phyloP scores from a whole-genome alignment of 805 yeast genomes.

The Saccharomycopsis synnaedendra region DNA sequence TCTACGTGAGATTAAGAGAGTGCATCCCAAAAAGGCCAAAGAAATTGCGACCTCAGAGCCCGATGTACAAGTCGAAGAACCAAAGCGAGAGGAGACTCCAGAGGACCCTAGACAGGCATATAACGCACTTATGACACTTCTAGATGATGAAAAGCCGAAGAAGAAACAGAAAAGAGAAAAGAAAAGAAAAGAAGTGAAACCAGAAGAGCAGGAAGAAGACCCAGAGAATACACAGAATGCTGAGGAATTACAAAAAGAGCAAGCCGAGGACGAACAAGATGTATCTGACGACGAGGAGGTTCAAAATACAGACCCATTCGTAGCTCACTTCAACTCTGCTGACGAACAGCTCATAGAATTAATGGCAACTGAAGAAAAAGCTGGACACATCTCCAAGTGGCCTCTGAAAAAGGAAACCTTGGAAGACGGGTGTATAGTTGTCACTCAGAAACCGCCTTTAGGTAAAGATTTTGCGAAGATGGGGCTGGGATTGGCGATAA shows the following conservation, averaged over 20 bases:
- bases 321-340: slow-evolving; percentile 55
- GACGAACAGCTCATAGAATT: slow-evolving; percentile 8
- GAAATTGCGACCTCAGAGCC: neutral
- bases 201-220: slow-evolving; percentile 21
- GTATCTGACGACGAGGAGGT: slow-evolving; percentile 22
- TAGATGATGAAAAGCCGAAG: slow-evolving; percentile 20
- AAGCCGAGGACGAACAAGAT: slow-evolving; percentile 25
- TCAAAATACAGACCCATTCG: slow-evolving; percentile 52
- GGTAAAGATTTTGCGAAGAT: neutral
- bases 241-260: slow-evolving; percentile 17
- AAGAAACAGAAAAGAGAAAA: slow-evolving; percentile 16
- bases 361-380: slow-evolving; percentile 7
- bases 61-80: neutral
- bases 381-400: slow-evolving; percentile 24
- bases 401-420: slow-evolving; percentile 18
- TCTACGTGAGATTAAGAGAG: neutral
- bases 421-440: slow-evolving; percentile 22
- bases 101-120: slow-evolving; percentile 38
- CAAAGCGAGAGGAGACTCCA: slow-evolving; percentile 13
- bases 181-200: slow-evolving; percentile 19
- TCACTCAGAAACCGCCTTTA: slow-evolving; percentile 27
- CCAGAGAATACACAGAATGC: slow-evolving; percentile 20
- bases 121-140: slow-evolving; percentile 53
- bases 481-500: slow-evolving; percentile 21
- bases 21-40: neutral